phyloP scores from a whole-genome alignment of 2,329 filamentous ascomycete species.

The Botrytis elliptica region DNA sequence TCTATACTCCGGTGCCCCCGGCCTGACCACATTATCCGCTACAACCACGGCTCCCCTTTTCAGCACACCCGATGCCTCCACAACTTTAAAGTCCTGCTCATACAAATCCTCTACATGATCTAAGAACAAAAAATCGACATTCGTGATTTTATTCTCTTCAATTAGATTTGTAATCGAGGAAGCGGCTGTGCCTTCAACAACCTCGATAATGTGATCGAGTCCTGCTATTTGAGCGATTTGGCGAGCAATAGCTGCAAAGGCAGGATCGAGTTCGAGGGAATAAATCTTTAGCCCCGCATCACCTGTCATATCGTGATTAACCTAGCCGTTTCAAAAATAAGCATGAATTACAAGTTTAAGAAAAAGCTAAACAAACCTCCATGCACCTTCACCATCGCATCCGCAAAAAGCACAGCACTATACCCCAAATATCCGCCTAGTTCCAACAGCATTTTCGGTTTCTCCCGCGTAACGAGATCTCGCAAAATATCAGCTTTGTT shows the following conservation, averaged over 20 bases:
- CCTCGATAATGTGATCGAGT: constrained; percentile 63
- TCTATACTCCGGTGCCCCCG: constrained; percentile 66
- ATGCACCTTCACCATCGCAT: constrained; percentile 51
- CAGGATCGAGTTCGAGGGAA: constrained; percentile 66
- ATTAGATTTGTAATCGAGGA: constrained; percentile 60
- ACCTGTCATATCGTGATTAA: constrained; percentile 41
- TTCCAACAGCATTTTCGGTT: constrained; percentile 69
- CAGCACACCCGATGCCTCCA: constrained; percentile 66
- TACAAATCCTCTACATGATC: constrained; percentile 79
- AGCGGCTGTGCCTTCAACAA: constrained; percentile 66
- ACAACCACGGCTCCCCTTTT: constrained; percentile 58
- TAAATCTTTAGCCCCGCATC: constrained; percentile 55
- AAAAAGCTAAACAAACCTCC: background rate
- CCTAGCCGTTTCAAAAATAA: background rate
- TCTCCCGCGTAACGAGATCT: constrained; percentile 63
- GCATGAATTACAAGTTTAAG: background rate
- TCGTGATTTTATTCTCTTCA: constrained; percentile 48
- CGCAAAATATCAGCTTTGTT: constrained; percentile 69
- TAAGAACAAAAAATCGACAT: constrained; percentile 71
- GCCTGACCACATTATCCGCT: constrained; percentile 69
- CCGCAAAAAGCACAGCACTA: constrained; percentile 72
- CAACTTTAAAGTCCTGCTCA: constrained; percentile 68
- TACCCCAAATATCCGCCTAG: constrained; percentile 81
- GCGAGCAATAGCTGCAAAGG: constrained; percentile 67
- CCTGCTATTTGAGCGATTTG: constrained; percentile 70